Percentiles rank a stretch among this genome's conserved stretches.
These are phyloP conservation scores for Salvia splendens DNA, from an alignment of 257 asterid genomes.

Conservation along the genomic window DNA sequence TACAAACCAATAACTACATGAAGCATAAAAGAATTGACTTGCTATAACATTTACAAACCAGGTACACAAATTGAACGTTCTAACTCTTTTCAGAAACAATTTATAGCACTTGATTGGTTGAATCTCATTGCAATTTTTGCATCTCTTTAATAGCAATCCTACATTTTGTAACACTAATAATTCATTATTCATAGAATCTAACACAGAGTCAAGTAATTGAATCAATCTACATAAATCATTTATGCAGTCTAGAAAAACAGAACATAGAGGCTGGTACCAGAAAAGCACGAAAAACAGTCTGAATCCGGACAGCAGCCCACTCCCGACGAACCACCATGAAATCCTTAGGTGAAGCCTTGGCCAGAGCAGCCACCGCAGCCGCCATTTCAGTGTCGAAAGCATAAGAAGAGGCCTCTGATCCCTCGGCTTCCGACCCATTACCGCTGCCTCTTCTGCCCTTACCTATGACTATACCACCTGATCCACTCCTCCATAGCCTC, in stretches of 20 bases:
- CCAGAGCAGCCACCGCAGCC: constrained; percentile 75
- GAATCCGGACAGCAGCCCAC: constrained; percentile 92
- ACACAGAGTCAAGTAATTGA: not conserved
- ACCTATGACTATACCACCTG: constrained; percentile 55
- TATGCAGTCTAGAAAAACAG: too few relatives aligned
- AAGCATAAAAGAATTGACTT: not conserved
- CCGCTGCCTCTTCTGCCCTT: constrained; percentile 49
- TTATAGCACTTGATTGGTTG: not conserved
- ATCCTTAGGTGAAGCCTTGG: constrained; percentile 79
- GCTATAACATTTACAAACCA: not conserved
- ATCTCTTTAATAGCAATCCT: not conserved
- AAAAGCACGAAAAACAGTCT: constrained; percentile 77
- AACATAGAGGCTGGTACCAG: constrained; percentile 46
- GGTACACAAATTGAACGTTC: too few relatives aligned
- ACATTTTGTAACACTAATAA: too few relatives aligned
- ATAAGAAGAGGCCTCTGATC: constrained; percentile 50
- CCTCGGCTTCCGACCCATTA: constrained; percentile 50
- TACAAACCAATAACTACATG: not conserved
- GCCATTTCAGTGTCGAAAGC: constrained; percentile 66
- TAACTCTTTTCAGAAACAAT: too few relatives aligned
- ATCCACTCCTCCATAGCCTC: constrained; percentile 92
- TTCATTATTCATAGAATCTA: too few relatives aligned
- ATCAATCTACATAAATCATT: not conserved
- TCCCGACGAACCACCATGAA: constrained; percentile 65
- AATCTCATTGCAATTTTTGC: not conserved